A percentile compares a stretch with the other conserved stretches of the same genome.
These are phyloP conservation scores for Gossypium davidsonii DNA, from an alignment of 441 rosid species.

Conservation along the genomic window DNA sequence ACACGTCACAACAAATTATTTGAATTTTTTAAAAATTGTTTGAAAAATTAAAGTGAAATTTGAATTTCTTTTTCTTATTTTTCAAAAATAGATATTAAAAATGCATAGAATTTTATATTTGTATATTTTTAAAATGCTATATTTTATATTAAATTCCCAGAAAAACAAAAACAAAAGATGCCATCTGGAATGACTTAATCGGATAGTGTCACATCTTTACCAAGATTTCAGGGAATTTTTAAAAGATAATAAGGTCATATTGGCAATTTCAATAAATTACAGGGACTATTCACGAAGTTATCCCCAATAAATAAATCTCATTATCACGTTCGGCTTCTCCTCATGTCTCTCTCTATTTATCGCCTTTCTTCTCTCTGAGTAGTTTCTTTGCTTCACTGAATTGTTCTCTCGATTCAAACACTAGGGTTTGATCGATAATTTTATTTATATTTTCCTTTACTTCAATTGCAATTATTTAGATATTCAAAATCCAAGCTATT, in stretches of 20 bases:
- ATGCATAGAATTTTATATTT: too few species aligned
- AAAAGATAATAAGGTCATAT: background rate
- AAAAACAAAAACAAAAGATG: background rate
- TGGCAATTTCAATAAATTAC: background rate
- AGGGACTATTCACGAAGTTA: background rate
- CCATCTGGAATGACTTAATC: background rate
- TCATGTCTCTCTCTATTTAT: background rate
- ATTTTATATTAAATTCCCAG: too few species aligned
- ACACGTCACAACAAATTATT: too few species aligned
- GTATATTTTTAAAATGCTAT: too few species aligned
- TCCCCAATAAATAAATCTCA: background rate
- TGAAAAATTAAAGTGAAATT: too few species aligned
- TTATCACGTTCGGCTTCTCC: background rate
- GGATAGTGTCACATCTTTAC: background rate
- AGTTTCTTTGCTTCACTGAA: conserved; percentile 10
- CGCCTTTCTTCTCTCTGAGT: conserved; percentile 19
- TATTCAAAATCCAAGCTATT: conserved; percentile 13
- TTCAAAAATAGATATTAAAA: too few species aligned
- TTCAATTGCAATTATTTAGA: conserved; percentile 20
- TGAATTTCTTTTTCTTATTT: too few species aligned
- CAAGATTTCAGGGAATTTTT: background rate
- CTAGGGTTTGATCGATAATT: conserved; percentile 13
- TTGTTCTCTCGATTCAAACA: conserved; percentile 10
- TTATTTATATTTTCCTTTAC: background rate
- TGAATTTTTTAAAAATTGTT: too few species aligned